A percentile compares a stretch with the other conserved stretches of the same genome.
Conservation (phyloP, 305 asterid genomes). For the Solanum aculeatissimum region DNA sequence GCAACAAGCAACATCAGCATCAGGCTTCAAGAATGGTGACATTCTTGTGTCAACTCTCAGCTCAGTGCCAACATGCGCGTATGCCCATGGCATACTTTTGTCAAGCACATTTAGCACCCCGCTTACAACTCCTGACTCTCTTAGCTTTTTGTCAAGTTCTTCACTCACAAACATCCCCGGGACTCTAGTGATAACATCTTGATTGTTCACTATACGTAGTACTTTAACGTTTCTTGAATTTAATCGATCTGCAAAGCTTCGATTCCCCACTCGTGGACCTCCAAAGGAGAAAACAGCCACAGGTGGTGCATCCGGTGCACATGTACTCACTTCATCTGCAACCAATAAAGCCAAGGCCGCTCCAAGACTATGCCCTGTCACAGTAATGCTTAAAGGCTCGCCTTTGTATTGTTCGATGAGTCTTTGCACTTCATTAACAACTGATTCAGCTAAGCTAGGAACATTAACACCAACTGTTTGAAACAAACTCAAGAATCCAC, state of each 20-base stretch:
- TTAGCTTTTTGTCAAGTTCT: slow-evolving; percentile 41
- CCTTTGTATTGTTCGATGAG: slow-evolving; percentile 65
- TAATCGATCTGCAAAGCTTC: slow-evolving; percentile 40
- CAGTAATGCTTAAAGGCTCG: slow-evolving; percentile 65
- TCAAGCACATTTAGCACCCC: slow-evolving; percentile 34
- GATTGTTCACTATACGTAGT: slow-evolving; percentile 56
- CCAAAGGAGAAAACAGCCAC: slow-evolving; percentile 83
- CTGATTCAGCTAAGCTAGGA: slow-evolving; percentile 66
- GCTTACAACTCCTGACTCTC: slow-evolving; percentile 20
- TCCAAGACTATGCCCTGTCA: slow-evolving; percentile 88
- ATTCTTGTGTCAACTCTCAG: slow-evolving; percentile 57
- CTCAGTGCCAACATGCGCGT: slow-evolving; percentile 71
- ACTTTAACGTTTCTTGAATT: slow-evolving; percentile 46
- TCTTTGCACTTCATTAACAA: slow-evolving; percentile 48
- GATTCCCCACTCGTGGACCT: slow-evolving; percentile 86
- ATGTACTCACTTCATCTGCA: slow-evolving; percentile 53
- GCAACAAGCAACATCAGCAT: slow-evolving; percentile 84
- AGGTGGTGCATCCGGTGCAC: slow-evolving; percentile 42
- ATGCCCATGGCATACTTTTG: slow-evolving; percentile 81
- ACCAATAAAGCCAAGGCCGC: slow-evolving; percentile 78
- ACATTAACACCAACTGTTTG: slow-evolving; percentile 59
- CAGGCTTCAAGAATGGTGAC: slow-evolving; percentile 67
- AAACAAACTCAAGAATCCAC: slow-evolving; percentile 61
- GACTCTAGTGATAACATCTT: slow-evolving; percentile 61
- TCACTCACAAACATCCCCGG: slow-evolving; percentile 93